phyloP scores from a whole-genome alignment of 2,329 filamentous ascomycete genomes.

The Xylariomycetidae sp. region DNA sequence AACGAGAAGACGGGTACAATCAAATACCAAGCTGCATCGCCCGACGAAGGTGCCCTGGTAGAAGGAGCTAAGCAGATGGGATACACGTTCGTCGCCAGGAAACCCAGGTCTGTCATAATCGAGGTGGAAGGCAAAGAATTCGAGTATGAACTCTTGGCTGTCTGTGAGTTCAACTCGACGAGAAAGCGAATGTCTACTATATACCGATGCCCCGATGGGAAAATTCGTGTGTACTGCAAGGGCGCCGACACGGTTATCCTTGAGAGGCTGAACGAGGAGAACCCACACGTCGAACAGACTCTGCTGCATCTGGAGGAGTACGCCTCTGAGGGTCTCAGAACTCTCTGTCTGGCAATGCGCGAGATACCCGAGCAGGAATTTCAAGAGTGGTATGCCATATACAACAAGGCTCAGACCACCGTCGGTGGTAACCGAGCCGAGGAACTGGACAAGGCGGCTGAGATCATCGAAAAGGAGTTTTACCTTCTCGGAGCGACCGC shows the following conservation, averaged over 20 bases:
- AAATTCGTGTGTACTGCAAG: slow-evolving; percentile 90
- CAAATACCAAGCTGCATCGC: slow-evolving; percentile 97
- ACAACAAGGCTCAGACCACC: slow-evolving; percentile 82
- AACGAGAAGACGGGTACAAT: slow-evolving; percentile 75
- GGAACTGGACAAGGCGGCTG: slow-evolving; percentile 93
- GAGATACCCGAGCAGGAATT: slow-evolving; percentile 89
- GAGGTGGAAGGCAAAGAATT: slow-evolving; percentile 65
- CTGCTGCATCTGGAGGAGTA: slow-evolving; percentile 97
- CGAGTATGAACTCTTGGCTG: slow-evolving; percentile 87
- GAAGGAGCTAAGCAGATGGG: slow-evolving; percentile 82
- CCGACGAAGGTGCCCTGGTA: slow-evolving; percentile 94
- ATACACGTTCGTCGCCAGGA: slow-evolving; percentile 86
- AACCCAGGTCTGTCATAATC: slow-evolving; percentile 83
- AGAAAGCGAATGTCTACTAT: slow-evolving; percentile 98
- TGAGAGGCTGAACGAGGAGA: slow-evolving; percentile 78
- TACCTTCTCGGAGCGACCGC: slow-evolving; percentile 90
- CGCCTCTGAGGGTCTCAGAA: slow-evolving; percentile 90
- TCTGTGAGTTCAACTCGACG: slow-evolving; percentile 99
- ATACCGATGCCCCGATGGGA: slow-evolving; percentile 93
- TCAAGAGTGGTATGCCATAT: slow-evolving; percentile 80
- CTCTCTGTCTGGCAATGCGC: slow-evolving; percentile 89
- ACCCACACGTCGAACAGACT: slow-evolving; percentile 84
- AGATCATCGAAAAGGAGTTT: slow-evolving; percentile 90
- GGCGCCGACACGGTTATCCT: slow-evolving; percentile 97
- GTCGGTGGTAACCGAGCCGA: slow-evolving; percentile 89